These are phyloP conservation scores for Starmerella apis DNA, from an alignment of 805 yeast species.

Conservation along the genomic window DNA sequence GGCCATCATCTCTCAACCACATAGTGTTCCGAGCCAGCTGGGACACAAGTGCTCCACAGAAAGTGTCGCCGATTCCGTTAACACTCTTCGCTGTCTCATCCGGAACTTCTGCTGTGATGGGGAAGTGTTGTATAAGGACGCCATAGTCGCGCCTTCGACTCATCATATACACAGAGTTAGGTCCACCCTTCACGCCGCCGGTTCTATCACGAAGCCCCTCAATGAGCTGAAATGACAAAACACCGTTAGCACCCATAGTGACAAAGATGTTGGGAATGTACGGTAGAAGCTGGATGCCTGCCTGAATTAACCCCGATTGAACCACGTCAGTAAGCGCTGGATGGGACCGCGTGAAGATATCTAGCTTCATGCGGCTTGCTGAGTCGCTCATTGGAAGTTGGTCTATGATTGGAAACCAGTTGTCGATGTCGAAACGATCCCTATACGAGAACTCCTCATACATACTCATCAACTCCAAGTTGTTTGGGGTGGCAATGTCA, in stretches of 20 bases:
- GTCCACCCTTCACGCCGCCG: conserved; percentile 24
- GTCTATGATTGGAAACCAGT: conserved; percentile 71
- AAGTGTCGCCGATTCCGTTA: conserved; percentile 83
- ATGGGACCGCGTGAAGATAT: conserved; percentile 23
- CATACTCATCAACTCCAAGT: conserved; percentile 48
- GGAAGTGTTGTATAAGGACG: conserved; percentile 52
- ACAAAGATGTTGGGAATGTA: conserved; percentile 55
- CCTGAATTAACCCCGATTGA: conserved; percentile 42
- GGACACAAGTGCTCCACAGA: conserved; percentile 54
- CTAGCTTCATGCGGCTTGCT: conserved; percentile 27
- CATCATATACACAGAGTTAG: conserved; percentile 22
- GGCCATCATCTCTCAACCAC: conserved; percentile 32
- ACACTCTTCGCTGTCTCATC: conserved; percentile 47
- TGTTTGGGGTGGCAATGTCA: conserved; percentile 57
- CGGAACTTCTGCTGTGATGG: conserved; percentile 32
- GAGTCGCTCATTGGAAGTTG: conserved; percentile 38
- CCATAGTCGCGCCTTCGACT: conserved; percentile 34
- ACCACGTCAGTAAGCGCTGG: conserved; percentile 29
- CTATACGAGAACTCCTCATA: conserved; percentile 40
- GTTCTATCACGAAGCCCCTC: conserved; percentile 26
- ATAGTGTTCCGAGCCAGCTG: conserved; percentile 29
- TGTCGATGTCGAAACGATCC: conserved; percentile 42
- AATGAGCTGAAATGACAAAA: conserved; percentile 37
- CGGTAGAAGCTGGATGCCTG: conserved; percentile 63
- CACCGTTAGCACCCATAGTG: conserved; percentile 60